These are phyloP conservation scores for Fusarium sarcochroum DNA, from an alignment of 2,329 filamentous ascomycete species.

Conservation along the genomic window DNA sequence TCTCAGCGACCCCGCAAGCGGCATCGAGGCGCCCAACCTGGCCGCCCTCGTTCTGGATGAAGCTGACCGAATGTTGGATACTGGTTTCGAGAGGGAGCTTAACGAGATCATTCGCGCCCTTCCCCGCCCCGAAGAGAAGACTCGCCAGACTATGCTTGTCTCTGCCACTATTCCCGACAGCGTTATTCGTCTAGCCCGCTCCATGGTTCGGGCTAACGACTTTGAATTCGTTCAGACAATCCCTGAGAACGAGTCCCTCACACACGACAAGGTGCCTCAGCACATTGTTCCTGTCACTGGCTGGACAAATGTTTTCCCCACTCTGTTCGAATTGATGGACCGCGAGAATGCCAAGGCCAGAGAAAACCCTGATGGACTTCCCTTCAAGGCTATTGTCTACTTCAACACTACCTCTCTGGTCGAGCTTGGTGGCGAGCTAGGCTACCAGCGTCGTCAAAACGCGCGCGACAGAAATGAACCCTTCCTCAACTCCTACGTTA, in stretches of 20 bases:
- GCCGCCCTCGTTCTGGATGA: constrained; percentile 96
- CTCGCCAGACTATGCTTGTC: constrained; percentile 93
- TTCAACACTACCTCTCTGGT: constrained; percentile 85
- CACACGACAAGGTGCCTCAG: constrained; percentile 88
- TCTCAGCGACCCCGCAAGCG: constrained; percentile 73
- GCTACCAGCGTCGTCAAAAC: constrained; percentile 57
- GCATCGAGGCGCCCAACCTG: constrained; percentile 82
- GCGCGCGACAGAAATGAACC: constrained; percentile 54
- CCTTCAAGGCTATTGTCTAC: constrained; percentile 98
- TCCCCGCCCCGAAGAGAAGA: constrained; percentile 72
- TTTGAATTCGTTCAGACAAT: constrained; percentile 96
- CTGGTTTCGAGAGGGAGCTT: constrained; percentile 82
- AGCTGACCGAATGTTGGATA: constrained; percentile 98
- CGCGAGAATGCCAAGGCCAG: constrained; percentile 66
- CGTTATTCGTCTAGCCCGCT: constrained; percentile 83
- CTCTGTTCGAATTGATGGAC: constrained; percentile 81
- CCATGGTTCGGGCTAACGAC: constrained; percentile 80
- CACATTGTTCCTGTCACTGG: constrained; percentile 76
- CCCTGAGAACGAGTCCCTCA: constrained; percentile 82
- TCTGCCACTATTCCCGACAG: constrained; percentile 91
- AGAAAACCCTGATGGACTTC: constrained; percentile 59
- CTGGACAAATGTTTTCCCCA: constrained; percentile 82
- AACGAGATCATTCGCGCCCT: constrained; percentile 72
- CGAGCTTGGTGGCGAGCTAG: constrained; percentile 71
- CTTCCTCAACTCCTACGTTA: constrained; percentile 62